Conservation (phyloP, 139 green algal genomes). For the Closterium sp. region DNA sequence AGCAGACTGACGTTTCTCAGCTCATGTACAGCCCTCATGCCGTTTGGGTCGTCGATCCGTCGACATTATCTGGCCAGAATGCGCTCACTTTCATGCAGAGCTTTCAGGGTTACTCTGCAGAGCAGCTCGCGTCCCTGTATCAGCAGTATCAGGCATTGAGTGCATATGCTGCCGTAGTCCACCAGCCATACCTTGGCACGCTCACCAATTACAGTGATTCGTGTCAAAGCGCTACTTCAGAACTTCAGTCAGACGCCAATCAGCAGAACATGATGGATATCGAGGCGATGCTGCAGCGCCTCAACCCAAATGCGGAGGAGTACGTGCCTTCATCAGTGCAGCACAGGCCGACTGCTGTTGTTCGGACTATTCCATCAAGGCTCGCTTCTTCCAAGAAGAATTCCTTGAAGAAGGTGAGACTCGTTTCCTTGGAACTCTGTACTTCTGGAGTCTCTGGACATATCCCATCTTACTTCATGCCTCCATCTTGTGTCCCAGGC, state of each 20-base stretch:
- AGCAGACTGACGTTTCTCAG: not conserved
- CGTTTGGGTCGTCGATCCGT: not conserved
- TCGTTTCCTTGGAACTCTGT: not conserved
- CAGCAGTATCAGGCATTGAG: not conserved
- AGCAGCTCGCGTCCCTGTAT: not conserved
- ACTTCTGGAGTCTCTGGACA: not conserved
- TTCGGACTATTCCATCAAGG: not conserved
- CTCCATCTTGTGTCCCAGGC: not conserved
- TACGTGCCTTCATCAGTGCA: not conserved
- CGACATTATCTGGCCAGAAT: not conserved
- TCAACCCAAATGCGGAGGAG: not conserved
- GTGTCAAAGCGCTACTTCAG: not conserved
- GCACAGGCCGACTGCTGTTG: not conserved
- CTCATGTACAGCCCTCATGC: not conserved
- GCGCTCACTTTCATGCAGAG: not conserved
- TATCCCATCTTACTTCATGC: not conserved
- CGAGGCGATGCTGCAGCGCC: not conserved
- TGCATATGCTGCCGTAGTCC: not conserved
- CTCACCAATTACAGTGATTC: not conserved
- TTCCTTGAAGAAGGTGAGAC: not conserved
- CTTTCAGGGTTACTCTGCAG: not conserved
- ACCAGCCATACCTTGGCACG: not conserved
- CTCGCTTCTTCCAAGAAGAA: not conserved
- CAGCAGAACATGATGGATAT: not conserved
- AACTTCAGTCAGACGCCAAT: not conserved